These are phyloP conservation scores for Lecanicillium sp. DNA, from an alignment of 2,329 filamentous ascomycete genomes.

Conservation along the genomic window DNA sequence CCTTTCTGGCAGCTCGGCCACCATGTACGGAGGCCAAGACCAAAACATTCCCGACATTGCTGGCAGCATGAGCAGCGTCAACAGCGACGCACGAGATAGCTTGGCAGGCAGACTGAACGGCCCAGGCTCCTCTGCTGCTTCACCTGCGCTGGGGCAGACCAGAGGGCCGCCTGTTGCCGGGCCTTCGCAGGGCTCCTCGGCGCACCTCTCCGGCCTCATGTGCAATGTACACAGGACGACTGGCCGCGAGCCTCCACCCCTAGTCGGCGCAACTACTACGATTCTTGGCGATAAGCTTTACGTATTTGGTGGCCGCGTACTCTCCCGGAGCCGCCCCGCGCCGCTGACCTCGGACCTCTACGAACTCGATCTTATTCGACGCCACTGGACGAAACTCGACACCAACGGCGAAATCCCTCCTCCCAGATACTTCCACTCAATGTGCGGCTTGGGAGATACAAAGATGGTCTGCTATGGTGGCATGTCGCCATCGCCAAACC, in stretches of 20 bases:
- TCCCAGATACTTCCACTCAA: slow-evolving; percentile 93
- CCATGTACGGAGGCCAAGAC: slow-evolving; percentile 11
- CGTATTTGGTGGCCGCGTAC: slow-evolving; percentile 85
- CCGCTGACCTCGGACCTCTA: slow-evolving; percentile 87
- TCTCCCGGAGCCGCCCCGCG: slow-evolving; percentile 74
- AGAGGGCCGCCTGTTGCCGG: slow-evolving; percentile 31
- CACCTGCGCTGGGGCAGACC: slow-evolving; percentile 42
- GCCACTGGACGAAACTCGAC: slow-evolving; percentile 91
- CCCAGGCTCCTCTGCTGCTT: slow-evolving; percentile 50
- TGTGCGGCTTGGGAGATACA: slow-evolving; percentile 87
- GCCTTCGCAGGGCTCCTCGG: slow-evolving; percentile 42
- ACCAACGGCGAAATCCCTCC: slow-evolving; percentile 79
- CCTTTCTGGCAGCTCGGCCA: neutral
- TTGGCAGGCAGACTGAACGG: slow-evolving; percentile 32
- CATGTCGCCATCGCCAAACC: slow-evolving; percentile 74
- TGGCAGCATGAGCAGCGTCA: slow-evolving; percentile 2
- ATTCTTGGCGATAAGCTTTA: slow-evolving; percentile 94
- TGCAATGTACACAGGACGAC: slow-evolving; percentile 78
- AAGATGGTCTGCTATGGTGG: slow-evolving; percentile 98
- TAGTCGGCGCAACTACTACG: slow-evolving; percentile 93
- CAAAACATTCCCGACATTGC: neutral
- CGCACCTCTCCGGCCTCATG: slow-evolving; percentile 61
- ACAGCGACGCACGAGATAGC: slow-evolving; percentile 9
- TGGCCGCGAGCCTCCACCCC: slow-evolving; percentile 79
- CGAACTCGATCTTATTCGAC: slow-evolving; percentile 81